Percentiles rank a stretch among this genome's conserved stretches.
Conservation (phyloP, 1,139 yeast species). For the Keqinozyma sinolaborantium region DNA sequence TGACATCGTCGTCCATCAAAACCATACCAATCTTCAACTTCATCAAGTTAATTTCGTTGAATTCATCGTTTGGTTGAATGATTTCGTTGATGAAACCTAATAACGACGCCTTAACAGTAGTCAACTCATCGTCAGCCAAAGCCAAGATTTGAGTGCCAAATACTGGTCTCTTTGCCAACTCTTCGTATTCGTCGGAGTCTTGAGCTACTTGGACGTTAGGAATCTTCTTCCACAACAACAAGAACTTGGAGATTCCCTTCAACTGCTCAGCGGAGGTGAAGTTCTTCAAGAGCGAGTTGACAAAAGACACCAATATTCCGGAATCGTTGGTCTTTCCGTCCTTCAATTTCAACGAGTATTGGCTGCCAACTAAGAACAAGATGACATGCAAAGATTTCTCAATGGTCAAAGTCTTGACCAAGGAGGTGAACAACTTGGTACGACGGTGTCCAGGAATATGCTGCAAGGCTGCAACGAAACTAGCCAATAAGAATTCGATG, state of each 20-base stretch:
- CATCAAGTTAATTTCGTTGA: conserved; percentile 37
- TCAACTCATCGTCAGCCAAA: conserved; percentile 46
- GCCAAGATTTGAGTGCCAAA: conserved; percentile 62
- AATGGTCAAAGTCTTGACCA: conserved; percentile 75
- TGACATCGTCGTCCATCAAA: conserved; percentile 45
- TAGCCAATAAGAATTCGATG: conserved; percentile 77
- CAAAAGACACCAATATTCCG: conserved; percentile 64
- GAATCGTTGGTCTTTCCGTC: conserved; percentile 66
- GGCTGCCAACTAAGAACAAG: conserved; percentile 76
- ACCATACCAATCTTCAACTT: conserved; percentile 58
- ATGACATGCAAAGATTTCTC: conserved; percentile 66
- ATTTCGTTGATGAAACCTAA: conserved; percentile 19
- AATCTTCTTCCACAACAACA: conserved; percentile 51
- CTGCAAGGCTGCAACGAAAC: conserved; percentile 89
- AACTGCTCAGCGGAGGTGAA: conserved; percentile 72
- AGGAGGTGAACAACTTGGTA: conserved; percentile 74
- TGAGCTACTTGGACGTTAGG: conserved; percentile 40
- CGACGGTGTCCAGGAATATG: conserved; percentile 97
- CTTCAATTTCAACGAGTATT: conserved; percentile 52
- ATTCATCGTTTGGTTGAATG: conserved; percentile 29
- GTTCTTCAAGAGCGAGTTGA: conserved; percentile 61
- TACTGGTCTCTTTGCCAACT: conserved; percentile 51
- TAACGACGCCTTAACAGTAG: conserved; percentile 32
- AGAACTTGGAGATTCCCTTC: conserved; percentile 51
- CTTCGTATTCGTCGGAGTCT: conserved; percentile 32